Conservation (phyloP, 176 grass and related monocot genomes). For the Musa schizocarpa region DNA sequence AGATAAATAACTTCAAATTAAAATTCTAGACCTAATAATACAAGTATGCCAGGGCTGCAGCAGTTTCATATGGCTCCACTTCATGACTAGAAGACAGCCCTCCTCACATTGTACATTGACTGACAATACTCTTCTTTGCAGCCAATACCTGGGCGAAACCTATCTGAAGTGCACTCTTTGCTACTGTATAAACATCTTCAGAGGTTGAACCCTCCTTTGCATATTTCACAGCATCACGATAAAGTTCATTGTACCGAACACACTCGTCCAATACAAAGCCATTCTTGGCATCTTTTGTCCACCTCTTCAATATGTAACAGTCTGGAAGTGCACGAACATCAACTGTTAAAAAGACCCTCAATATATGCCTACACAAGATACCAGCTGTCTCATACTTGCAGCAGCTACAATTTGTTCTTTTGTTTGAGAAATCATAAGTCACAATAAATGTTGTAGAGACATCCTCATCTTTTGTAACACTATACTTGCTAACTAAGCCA, state of each 20-base stretch:
- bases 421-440: constrained; percentile 32
- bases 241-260: constrained; percentile 44
- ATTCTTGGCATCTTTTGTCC: constrained; percentile 66
- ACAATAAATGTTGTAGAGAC: constrained; percentile 21
- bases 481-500: constrained; percentile 33
- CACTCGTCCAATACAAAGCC: constrained; percentile 53
- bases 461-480: constrained; percentile 35
- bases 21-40: not conserved
- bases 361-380: constrained; percentile 50
- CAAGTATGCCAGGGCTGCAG: not conserved
- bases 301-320: constrained; percentile 58
- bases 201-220: constrained; percentile 53
- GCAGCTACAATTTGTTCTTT: constrained; percentile 44
- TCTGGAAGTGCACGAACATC: constrained; percentile 42
- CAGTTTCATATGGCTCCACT: not conserved
- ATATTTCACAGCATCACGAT: constrained; percentile 56
- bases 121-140: constrained; percentile 45
- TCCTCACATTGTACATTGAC: constrained; percentile 24
- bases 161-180: constrained; percentile 42
- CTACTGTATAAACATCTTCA: constrained; percentile 38
- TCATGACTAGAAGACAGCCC: not conserved
- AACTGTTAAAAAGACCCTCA: constrained; percentile 53
- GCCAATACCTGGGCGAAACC: constrained; percentile 46
- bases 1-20: not conserved
- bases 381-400: constrained; percentile 51